Percentiles rank a stretch among this genome's conserved stretches.
These are phyloP conservation scores for Lachancea waltii DNA, from an alignment of 805 yeast genomes.

Conservation along the genomic window DNA sequence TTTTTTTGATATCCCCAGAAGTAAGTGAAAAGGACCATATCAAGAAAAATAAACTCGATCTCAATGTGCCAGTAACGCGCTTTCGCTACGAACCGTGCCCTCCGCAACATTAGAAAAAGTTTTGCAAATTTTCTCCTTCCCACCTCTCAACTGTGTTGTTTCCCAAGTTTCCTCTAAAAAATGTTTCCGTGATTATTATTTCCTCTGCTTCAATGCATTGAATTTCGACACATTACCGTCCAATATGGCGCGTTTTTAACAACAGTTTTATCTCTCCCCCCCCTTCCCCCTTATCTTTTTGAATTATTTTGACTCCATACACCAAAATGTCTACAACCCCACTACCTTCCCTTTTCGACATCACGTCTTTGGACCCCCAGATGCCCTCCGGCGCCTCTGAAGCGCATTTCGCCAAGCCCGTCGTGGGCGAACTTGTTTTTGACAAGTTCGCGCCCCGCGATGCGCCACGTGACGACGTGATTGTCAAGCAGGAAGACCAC, in stretches of 20 bases:
- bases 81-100: not conserved
- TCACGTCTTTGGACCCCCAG: conserved; percentile 8
- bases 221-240: conserved; percentile 8
- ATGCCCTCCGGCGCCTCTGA: not conserved
- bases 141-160: conserved; percentile 3
- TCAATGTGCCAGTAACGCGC: conserved; percentile 9
- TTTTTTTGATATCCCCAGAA: conserved; percentile 12
- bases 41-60: conserved; percentile 8
- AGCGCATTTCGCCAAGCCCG: conserved; percentile 10
- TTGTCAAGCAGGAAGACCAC: conserved; percentile 4
- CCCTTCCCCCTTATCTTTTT: not conserved
- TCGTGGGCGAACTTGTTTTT: conserved; percentile 24
- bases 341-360: conserved; percentile 9
- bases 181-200: conserved; percentile 4
- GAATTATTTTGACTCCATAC: not conserved
- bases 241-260: conserved; percentile 8
- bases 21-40: conserved; percentile 8
- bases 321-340: conserved; percentile 5
- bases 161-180: conserved; percentile 5
- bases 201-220: conserved; percentile 8
- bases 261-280: not conserved
- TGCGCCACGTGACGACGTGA: conserved; percentile 5
- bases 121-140: not conserved
- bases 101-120: not conserved
- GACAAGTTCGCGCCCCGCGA: conserved; percentile 22